Evolutionary conservation across 2,329 filamentous ascomycete species (phyloP).

Genomic region (Metarhizium rileyi): DNA sequence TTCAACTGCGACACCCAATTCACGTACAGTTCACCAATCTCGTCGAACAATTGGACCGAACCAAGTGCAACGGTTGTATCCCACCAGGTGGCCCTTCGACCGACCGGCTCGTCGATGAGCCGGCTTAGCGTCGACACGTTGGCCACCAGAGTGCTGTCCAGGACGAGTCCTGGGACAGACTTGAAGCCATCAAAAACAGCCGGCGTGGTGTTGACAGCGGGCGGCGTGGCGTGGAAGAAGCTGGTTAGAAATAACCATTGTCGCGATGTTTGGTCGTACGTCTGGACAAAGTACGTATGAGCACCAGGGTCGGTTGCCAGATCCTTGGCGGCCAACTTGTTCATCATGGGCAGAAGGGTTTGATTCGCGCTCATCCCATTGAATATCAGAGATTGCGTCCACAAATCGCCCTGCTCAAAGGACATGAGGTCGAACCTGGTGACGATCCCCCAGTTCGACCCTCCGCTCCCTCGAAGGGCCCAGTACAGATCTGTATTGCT

Average conservation of each 20-base stretch:
- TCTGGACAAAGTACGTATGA: constrained; percentile 14
- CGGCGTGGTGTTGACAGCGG: constrained; percentile 8
- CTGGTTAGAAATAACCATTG: constrained; percentile 8
- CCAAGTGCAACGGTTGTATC: constrained; percentile 17
- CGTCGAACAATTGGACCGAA: constrained; percentile 15
- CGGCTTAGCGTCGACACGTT: constrained; percentile 16
- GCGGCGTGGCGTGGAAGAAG: constrained; percentile 10
- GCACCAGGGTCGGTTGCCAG: constrained; percentile 12
- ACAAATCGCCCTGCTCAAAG: constrained; percentile 10
- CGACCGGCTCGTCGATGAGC: constrained; percentile 16
- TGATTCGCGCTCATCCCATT: constrained; percentile 5
- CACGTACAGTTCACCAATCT: constrained; percentile 3
- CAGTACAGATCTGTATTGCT: constrained; percentile 45
- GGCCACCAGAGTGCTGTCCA: constrained; percentile 8
- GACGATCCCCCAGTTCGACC: constrained; percentile 34
- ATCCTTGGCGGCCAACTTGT: constrained; percentile 8
- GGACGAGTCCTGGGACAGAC: constrained; percentile 11
- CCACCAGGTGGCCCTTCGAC: constrained; percentile 20
- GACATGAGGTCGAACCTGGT: constrained; percentile 11
- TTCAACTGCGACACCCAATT: neutral
- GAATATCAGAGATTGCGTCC: constrained; percentile 6
- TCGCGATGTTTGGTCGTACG: constrained; percentile 2
- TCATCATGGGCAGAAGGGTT: constrained; percentile 10
- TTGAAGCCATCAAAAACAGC: constrained; percentile 16
- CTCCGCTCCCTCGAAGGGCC: constrained; percentile 43